Conservation (phyloP, 1,284 basidiomycete genomes). For the Mycena sp. region DNA sequence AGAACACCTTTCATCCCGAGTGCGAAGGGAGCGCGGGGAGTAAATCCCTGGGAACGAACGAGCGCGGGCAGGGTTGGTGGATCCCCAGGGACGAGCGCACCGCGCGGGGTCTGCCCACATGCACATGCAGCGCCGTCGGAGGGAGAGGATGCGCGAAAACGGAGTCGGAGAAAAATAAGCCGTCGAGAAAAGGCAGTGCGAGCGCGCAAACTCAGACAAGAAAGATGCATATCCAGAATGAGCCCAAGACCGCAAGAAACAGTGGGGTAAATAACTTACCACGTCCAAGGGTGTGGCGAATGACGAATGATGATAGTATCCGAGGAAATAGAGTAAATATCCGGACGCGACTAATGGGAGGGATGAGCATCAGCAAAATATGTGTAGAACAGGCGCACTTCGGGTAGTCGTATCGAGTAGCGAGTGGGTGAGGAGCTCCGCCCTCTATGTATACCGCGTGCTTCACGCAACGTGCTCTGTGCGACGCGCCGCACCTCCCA, state of each 20-base stretch:
- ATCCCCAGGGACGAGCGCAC: too few species aligned
- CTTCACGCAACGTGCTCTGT: not conserved
- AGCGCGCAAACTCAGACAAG: too few species aligned
- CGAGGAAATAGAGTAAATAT: not conserved
- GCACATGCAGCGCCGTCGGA: not conserved
- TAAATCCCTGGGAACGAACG: not conserved
- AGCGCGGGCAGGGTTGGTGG: too few species aligned
- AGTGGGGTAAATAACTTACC: too few species aligned
- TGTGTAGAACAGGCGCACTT: not conserved
- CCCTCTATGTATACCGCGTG: not conserved
- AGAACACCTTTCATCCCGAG: not conserved
- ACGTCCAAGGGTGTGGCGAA: not conserved
- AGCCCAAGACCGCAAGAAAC: too few species aligned
- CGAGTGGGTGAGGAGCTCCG: conserved; percentile 8
- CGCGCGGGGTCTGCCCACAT: not conserved
- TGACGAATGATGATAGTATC: not conserved
- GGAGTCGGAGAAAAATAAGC: too few species aligned
- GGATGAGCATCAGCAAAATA: conserved; percentile 3
- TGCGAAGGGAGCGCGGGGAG: not conserved
- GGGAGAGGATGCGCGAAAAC: too few species aligned
- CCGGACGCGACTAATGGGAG: not conserved
- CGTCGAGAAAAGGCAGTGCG: too few species aligned
- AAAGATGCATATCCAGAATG: too few species aligned
- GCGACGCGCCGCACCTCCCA: too few species aligned
- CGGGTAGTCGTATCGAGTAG: not conserved